Evolutionary conservation across 2,329 filamentous ascomycete species (phyloP).

Genomic region (Epichloe scottii): DNA sequence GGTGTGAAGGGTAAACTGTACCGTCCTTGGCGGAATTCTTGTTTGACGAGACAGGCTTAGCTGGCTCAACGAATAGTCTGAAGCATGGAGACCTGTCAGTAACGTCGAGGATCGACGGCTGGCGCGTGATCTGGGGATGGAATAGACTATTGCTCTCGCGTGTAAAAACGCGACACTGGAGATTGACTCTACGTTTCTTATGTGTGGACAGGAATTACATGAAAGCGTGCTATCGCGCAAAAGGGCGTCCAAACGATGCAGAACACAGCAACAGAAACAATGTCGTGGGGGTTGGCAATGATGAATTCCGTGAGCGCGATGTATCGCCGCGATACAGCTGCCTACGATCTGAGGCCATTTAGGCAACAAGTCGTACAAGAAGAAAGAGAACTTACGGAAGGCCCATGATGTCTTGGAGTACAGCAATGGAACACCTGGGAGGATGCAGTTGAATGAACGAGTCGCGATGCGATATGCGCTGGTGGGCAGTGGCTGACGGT

Average conservation of each 20-base stretch:
- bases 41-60: constrained; percentile 29
- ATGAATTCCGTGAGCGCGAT: background rate
- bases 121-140: background rate
- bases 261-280: background rate
- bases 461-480: background rate
- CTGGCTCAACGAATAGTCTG: constrained; percentile 34
- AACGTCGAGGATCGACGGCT: background rate
- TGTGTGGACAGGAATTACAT: background rate
- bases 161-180: constrained; percentile 6
- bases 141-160: background rate
- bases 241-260: background rate
- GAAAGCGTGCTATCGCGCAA: background rate
- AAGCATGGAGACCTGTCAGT: constrained; percentile 9
- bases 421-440: background rate
- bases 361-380: background rate
- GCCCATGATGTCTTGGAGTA: constrained; percentile 24
- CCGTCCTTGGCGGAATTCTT: constrained; percentile 21
- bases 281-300: background rate
- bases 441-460: background rate
- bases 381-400: constrained; percentile 31
- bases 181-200: background rate
- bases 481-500: background rate
- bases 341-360: background rate
- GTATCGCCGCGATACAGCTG: background rate
- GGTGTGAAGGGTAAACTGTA: constrained; percentile 16